Conservation (phyloP, 2,329 filamentous ascomycete genomes). For the Colletotrichum filicis region DNA sequence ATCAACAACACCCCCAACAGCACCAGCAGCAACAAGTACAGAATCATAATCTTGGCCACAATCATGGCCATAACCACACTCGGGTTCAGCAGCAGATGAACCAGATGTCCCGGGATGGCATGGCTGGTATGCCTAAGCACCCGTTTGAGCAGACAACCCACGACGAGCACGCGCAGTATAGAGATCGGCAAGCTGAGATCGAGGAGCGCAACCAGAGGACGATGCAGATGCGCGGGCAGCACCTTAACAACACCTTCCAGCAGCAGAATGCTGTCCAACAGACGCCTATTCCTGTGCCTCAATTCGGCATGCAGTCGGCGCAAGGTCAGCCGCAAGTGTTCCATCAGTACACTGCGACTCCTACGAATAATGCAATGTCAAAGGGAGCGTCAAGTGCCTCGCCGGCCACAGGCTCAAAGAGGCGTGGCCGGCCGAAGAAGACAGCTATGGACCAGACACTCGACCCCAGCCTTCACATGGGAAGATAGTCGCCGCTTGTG, state of each 20-base stretch:
- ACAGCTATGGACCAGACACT: conserved; percentile 25
- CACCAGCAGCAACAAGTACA: conserved; percentile 25
- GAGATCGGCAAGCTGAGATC: conserved; percentile 28
- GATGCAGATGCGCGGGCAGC: conserved; percentile 33
- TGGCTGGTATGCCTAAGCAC: conserved; percentile 31
- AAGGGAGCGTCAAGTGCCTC: conserved; percentile 19
- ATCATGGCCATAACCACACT: conserved; percentile 11
- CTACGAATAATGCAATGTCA: conserved; percentile 14
- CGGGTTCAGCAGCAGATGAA: conserved; percentile 30
- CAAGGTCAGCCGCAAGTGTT: conserved; percentile 24
- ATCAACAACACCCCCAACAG: conserved; percentile 26
- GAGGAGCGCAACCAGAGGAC: conserved; percentile 23
- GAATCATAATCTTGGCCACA: conserved; percentile 18
- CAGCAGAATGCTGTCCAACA: conserved; percentile 33
- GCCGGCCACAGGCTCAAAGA: conserved; percentile 22
- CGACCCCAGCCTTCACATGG: conserved; percentile 29
- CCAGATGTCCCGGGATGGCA: conserved; percentile 32
- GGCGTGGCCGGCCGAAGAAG: conserved; percentile 36
- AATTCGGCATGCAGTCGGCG: conserved; percentile 35
- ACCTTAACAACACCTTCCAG: conserved; percentile 31
- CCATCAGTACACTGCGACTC: conserved; percentile 31
- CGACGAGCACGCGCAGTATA: conserved; percentile 36
- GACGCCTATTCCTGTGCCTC: conserved; percentile 35
- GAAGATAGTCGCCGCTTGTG: not conserved
- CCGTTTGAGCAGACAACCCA: conserved; percentile 34